Percentiles rank a stretch among this genome's conserved stretches.
phyloP scores from a whole-genome alignment of 495 filamentous ascomycete genomes.

The Immersiella caudata region DNA sequence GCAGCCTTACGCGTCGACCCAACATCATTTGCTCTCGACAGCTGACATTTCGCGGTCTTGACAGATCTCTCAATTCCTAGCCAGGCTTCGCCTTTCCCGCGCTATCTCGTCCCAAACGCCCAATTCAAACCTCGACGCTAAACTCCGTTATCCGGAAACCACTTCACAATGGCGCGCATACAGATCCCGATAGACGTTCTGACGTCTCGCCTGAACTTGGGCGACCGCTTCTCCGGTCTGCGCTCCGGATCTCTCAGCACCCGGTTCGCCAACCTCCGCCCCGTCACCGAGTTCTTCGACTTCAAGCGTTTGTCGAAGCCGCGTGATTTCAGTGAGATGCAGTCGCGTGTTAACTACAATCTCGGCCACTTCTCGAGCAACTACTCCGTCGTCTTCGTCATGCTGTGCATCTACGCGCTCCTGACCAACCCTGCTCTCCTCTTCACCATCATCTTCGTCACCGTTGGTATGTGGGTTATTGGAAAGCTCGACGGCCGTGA shows the following conservation, averaged over 20 bases:
- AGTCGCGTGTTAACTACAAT: conserved; percentile 97
- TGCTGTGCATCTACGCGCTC: conserved; percentile 94
- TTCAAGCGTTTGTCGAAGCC: conserved; percentile 95
- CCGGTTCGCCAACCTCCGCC: conserved; percentile 90
- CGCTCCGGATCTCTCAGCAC: conserved; percentile 72
- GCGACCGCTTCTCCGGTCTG: conserved; percentile 71
- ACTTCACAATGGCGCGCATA: conserved; percentile 73
- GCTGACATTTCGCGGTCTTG: conserved; percentile 36
- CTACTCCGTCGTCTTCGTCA: conserved; percentile 89
- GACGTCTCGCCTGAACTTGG: conserved; percentile 85
- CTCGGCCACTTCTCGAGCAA: conserved; percentile 97
- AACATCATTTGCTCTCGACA: not conserved
- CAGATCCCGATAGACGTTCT: conserved; percentile 88
- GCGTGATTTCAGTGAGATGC: conserved; percentile 83
- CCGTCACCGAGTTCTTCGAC: conserved; percentile 92
- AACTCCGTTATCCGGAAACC: conserved; percentile 25
- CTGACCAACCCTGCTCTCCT: conserved; percentile 81
- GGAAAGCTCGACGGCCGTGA: conserved; percentile 84
- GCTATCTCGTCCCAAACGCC: not conserved
- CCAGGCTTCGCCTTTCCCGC: not conserved
- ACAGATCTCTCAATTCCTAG: conserved; percentile 32
- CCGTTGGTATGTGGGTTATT: conserved; percentile 85
- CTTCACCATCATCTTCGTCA: conserved; percentile 87
- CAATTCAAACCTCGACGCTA: not conserved
- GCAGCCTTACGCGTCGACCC: not conserved